Base-by-base conservation (phyloP, 306 rosid species). In the Fragaria iinumae region DNA sequence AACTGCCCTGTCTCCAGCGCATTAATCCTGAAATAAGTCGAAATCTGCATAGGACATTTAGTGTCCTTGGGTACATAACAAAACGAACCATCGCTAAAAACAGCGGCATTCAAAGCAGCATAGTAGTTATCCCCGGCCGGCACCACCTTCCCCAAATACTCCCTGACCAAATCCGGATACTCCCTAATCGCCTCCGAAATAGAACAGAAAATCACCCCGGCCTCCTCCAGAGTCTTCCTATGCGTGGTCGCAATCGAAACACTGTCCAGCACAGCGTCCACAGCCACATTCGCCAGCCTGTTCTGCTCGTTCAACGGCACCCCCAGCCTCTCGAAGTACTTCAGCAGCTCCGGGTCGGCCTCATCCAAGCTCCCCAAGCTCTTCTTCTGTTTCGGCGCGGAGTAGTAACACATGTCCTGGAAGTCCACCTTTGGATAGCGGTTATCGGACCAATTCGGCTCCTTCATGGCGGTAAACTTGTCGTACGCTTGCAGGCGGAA, bases 161-260 rank as follows among this genome's bases (percentile, higher is more conserved):
- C 82, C 76, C 75, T 87, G 47, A 93, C 91, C 71, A 93, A 78
- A 76, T 93, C 92, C 4, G 97, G 98, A 77, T 88, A 79, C 85
- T 91, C 96, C 85, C 67, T 84, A 59, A 93, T 90, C 0, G 98
- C 98, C 80, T 93, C 98, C 1, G 96, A 91, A 55, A 93, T 93
- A 0, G 98, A 93, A 75, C 97, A 93, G 62, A 93, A 91, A 11
- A 93, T 91, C 48, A 93, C 97, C 13, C 97, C 98, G 0, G 91
- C 88, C 39, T 92, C 86, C 81, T 93, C 91, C 23, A 93, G 59
- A 0, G 96, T 83, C 86, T 93, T 82, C 85, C 97, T 79, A 79
- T 93, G 98, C 0, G 98, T 93, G 0, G 98, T 93, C 10, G 98
- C 98, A 34, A 93, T 93, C 0, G 98, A 93, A 13, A 88, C 98